A percentile compares a stretch with the other conserved stretches of the same genome.
phyloP scores from a whole-genome alignment of 2,329 filamentous ascomycete genomes.

The Cladobotryum mycophilum region DNA sequence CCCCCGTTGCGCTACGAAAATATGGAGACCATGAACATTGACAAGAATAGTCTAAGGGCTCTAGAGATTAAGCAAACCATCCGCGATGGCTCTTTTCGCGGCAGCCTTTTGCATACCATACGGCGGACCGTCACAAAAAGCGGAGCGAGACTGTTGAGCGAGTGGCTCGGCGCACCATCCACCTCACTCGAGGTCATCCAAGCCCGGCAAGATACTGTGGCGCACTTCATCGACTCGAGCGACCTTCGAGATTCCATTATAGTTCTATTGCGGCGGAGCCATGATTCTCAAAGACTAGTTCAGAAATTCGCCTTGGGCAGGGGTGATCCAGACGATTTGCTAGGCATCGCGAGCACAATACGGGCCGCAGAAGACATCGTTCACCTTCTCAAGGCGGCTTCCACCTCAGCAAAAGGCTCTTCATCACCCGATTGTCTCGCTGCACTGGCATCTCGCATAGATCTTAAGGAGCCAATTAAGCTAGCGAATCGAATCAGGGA shows the following conservation, averaged over 20 bases:
- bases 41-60: constrained; percentile 83
- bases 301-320: constrained; percentile 91
- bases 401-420: constrained; percentile 10
- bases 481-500: constrained; percentile 66
- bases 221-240: constrained; percentile 61
- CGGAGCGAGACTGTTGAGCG: constrained; percentile 74
- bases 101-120: constrained; percentile 85
- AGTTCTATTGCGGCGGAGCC: constrained; percentile 63
- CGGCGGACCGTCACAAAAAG: constrained; percentile 87
- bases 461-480: constrained; percentile 58
- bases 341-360: constrained; percentile 78
- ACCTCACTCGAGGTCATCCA: constrained; percentile 78
- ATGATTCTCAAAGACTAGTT: constrained; percentile 82
- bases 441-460: constrained; percentile 50
- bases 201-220: constrained; percentile 73
- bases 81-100: constrained; percentile 69
- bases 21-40: constrained; percentile 79
- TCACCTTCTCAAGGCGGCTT: constrained; percentile 32
- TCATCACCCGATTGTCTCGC: constrained; percentile 31
- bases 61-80: constrained; percentile 86
- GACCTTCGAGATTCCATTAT: constrained; percentile 65
- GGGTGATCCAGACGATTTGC: constrained; percentile 85
- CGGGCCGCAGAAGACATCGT: constrained; percentile 63
- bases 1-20: constrained; percentile 69
- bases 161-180: constrained; percentile 84